Conservation (phyloP, 345 rosid genomes). For the Barbarea vulgaris region DNA sequence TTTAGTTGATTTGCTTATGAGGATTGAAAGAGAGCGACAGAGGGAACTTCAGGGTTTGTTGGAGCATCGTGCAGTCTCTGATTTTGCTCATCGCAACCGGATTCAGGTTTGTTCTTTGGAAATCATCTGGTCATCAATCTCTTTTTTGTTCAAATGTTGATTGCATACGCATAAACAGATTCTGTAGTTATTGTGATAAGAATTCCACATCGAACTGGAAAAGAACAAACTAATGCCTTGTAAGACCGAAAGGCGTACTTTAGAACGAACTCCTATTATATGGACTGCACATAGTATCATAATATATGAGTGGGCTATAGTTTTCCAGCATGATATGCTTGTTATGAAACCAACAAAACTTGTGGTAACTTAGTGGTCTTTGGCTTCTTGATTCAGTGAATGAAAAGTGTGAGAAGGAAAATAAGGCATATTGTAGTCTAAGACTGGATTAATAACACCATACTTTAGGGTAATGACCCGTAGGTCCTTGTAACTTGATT, state of each 20-base stretch:
- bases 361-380: neutral
- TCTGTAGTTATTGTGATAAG: neutral
- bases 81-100: conserved; percentile 97
- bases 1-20: conserved; percentile 74
- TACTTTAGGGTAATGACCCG: neutral
- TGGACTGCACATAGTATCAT: neutral
- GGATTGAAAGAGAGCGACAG: conserved; percentile 87
- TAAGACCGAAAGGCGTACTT: neutral
- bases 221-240: neutral
- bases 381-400: neutral
- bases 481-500: neutral
- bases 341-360: neutral
- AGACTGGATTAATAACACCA: neutral
- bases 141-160: neutral
- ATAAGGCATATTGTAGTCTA: neutral
- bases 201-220: neutral
- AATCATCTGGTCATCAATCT: neutral
- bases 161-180: neutral
- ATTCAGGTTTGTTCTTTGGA: conserved; percentile 66
- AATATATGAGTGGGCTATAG: neutral
- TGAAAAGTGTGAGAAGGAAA: neutral
- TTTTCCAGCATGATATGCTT: neutral
- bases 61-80: conserved; percentile 97
- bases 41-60: conserved; percentile 81
- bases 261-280: neutral